Evolutionary conservation across 192 early-diverging fungal species (phyloP), one percentile per base, ranked within the genome.

Genomic region (Cladochytrium replicatum): DNA sequence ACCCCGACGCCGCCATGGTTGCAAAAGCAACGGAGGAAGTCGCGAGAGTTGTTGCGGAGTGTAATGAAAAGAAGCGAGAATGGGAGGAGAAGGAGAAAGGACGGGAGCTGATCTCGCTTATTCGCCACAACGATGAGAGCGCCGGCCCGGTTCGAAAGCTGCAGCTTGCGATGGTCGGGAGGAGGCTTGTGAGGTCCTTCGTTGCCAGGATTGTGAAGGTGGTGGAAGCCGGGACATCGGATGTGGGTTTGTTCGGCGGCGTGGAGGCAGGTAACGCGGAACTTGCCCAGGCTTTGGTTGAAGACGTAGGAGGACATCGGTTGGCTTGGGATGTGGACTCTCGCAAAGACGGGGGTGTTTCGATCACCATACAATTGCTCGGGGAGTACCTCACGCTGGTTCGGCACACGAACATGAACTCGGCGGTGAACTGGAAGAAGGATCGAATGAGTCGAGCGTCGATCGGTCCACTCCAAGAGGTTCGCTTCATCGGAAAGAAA

Each of bases 41-140:
- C 0, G 72, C 84, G 41, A 48, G 53, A 6, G 73, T 81, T 15
- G 78, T 93, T 3, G 74, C 74, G 29, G 78, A 89, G 25, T 84
- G 86, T 3, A 96, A 98, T 65, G 92, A 93, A 30, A 85, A 72
- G 55, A 89, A 79, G 74, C 83, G 72, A 53, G 83, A 50, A 55
- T 71, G 67, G 43, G 85, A 87, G 64, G 55, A 60, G 27, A n/a
- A 25, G 29, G 54, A 69, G 9, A 34, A 44, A 26, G 68, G 66
- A 3, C 26, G 63, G 29, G 50, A 48, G 9, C 32, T 54, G 29
- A 46, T 66, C 22, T 2, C 45, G 25, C 32, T 38, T 24, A n/a
- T 52, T 22, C 32, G 22, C 22, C 4, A 7, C 2, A 38, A 21
- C 34, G 34, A 37, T 17, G 34, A 13, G 13, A 13, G 13, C 13